These are phyloP conservation scores for Solanum arcanum DNA, from an alignment of 257 asterid genomes.

Conservation along the genomic window DNA sequence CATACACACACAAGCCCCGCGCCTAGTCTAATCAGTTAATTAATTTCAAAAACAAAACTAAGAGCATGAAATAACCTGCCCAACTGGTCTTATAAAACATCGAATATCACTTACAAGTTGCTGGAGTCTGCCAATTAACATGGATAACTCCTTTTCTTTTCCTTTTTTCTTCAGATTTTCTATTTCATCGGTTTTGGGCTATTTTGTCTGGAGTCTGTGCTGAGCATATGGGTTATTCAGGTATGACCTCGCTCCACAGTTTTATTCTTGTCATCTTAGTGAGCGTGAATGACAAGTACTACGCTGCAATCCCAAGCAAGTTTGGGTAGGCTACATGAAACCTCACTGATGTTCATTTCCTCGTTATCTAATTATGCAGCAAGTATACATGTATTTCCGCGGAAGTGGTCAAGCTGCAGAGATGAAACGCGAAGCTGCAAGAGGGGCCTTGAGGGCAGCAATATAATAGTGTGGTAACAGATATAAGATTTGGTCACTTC, in stretches of 20 bases:
- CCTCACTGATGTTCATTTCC: not conserved
- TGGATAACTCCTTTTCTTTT: not conserved
- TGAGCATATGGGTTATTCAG: conserved; percentile 98
- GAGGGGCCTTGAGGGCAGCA: conserved; percentile 40
- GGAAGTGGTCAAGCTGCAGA: conserved; percentile 45
- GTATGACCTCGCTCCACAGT: conserved; percentile 11
- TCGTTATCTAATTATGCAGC: conserved; percentile 19
- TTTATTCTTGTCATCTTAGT: not conserved
- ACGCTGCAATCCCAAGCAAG: not conserved
- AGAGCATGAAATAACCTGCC: not conserved
- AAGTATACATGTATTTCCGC: conserved; percentile 52
- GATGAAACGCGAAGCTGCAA: conserved; percentile 43
- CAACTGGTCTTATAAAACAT: not conserved
- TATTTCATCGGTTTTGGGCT: conserved; percentile 92
- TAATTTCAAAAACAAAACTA: not conserved
- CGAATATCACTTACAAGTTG: not conserved
- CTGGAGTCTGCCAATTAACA: not conserved
- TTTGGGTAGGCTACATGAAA: not conserved
- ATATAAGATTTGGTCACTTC: not conserved
- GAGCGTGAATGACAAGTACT: not conserved
- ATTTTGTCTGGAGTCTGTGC: conserved; percentile 73
- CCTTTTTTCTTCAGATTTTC: conserved; percentile 41
- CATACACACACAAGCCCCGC: too few relatives aligned
- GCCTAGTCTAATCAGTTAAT: not conserved
- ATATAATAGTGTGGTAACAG: conserved; percentile 1